phyloP scores from a whole-genome alignment of 2,329 filamentous ascomycete species.

The Xylariaceae sp. region DNA sequence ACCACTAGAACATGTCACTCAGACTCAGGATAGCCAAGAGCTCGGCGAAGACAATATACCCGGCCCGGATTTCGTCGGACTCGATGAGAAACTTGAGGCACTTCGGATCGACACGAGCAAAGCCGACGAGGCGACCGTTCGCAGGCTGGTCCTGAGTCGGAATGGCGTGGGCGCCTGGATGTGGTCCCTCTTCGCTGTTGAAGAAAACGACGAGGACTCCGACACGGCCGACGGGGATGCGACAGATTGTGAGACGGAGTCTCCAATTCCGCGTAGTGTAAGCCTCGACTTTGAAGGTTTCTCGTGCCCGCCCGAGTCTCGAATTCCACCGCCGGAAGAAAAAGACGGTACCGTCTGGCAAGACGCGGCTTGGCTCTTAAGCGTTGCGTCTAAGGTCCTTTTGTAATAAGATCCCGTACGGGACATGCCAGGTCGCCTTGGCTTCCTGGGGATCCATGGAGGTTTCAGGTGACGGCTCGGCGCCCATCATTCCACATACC shows the following conservation, averaged over 20 bases:
- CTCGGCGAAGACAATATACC: slow-evolving; percentile 31
- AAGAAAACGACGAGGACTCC: slow-evolving; percentile 53
- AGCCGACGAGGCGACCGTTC: slow-evolving; percentile 55
- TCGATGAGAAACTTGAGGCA: slow-evolving; percentile 54
- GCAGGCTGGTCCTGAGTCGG: slow-evolving; percentile 50
- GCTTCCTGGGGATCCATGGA: not conserved
- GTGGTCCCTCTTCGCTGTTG: slow-evolving; percentile 58
- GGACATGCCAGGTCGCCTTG: not conserved
- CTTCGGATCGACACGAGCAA: slow-evolving; percentile 46
- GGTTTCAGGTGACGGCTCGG: not conserved
- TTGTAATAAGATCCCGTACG: slow-evolving; percentile 41
- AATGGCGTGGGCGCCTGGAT: slow-evolving; percentile 54
- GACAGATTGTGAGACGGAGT: slow-evolving; percentile 36
- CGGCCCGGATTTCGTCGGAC: slow-evolving; percentile 59
- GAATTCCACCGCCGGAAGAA: slow-evolving; percentile 44
- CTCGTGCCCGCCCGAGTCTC: slow-evolving; percentile 38
- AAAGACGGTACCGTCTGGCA: slow-evolving; percentile 57
- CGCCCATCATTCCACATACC: not conserved
- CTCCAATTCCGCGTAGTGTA: slow-evolving; percentile 32
- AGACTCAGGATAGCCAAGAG: slow-evolving; percentile 33
- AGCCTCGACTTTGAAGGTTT: slow-evolving; percentile 41
- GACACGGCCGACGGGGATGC: slow-evolving; percentile 36
- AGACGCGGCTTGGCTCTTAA: slow-evolving; percentile 63
- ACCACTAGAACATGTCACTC: slow-evolving; percentile 37
- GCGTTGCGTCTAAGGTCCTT: slow-evolving; percentile 58